Percentiles rank a stretch among this genome's conserved stretches.
Conservation (phyloP, 768 basidiomycete genomes). For the Serendipita sp. region DNA sequence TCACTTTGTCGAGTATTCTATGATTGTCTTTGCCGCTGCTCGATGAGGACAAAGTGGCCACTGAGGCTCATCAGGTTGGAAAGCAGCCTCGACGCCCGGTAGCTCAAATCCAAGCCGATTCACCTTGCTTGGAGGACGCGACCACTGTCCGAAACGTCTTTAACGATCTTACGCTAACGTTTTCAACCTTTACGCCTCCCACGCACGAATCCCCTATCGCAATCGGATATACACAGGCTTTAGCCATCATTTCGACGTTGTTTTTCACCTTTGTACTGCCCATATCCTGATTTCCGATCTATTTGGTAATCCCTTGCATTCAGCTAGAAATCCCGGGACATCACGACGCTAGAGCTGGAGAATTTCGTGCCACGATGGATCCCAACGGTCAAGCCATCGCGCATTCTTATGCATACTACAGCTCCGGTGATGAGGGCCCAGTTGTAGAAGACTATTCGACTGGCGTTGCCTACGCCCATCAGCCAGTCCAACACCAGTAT, state of each 20-base stretch:
- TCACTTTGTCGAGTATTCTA: no score
- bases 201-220: background rate
- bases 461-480: background rate
- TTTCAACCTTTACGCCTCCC: background rate
- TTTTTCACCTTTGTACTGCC: background rate
- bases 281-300: background rate
- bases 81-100: background rate
- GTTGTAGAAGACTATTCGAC: background rate
- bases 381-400: background rate
- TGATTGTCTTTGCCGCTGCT: no score
- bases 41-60: no score
- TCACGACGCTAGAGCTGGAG: no score
- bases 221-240: background rate
- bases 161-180: conserved; percentile 3
- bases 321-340: background rate
- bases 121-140: background rate
- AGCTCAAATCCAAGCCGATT: background rate
- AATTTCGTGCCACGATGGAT: background rate
- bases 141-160: background rate
- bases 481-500: conserved; percentile 1
- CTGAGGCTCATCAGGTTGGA: background rate
- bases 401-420: background rate
- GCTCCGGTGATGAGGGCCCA: background rate
- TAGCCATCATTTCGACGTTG: background rate
- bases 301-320: background rate